Base-by-base conservation (phyloP, 805 yeast genomes). In the Metschnikowia corniflorae region DNA sequence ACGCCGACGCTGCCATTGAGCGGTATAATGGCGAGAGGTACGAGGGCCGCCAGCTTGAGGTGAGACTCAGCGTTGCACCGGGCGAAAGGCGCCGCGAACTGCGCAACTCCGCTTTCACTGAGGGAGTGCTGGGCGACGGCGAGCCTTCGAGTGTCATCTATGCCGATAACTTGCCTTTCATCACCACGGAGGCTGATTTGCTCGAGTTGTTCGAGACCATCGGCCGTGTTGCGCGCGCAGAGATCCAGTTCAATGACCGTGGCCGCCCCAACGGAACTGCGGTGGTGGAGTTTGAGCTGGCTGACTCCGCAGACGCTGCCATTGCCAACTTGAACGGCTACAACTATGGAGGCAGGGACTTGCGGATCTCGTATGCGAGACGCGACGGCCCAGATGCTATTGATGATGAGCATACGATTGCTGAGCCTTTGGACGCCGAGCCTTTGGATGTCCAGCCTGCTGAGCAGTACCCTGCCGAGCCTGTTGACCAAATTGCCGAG, bases 151-250 rank as follows among this genome's bases (percentile, higher is more conserved):
- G 53, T 40, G 58, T 61, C 13, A 73, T 91, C 29, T 83, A 64
- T 55, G 88, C 84, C 16, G 73, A 71, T 29, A 91, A 91, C 65
- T 68, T 91, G 54, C 97, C 97, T 20, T 86, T 77, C 71, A 82
- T 88, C 35, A 89, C 97, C n/a, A 77, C 87, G 21, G 80, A 81
- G 47, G 80, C 82, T 40, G 97, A 91, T 61, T 72, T 91, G 47
- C 77, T 70, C 46, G 96, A 89, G 48, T 71, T 91, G 41, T 89
- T 89, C 57, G 91, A 82, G 57, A 82, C 91, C 24, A 77, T 88
- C 37, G 95, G 96, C 16, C 65, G 74, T 32, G 86, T 91, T 13
- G 67, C 61, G 26, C 73, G 72, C 28, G 96, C 96, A 15, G 95
- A 86, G 58, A 70, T 91, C 43, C 86, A 80, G 57, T 75, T 60